Percentiles rank a stretch among this genome's conserved stretches.
phyloP scores from a whole-genome alignment of 495 filamentous ascomycete genomes.

The Penicillium cinerascens region DNA sequence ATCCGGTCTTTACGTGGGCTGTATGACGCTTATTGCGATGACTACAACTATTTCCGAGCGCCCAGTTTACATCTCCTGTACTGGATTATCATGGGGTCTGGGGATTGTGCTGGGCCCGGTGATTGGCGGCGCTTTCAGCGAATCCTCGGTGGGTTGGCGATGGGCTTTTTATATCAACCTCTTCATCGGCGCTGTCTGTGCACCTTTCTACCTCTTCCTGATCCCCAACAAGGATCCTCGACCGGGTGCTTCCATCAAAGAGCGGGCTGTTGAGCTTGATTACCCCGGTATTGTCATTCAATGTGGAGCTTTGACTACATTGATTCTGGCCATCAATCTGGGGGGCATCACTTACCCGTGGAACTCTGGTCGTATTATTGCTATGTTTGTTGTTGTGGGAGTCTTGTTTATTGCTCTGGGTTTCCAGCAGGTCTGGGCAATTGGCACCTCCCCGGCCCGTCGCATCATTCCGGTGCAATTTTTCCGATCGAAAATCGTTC shows the following conservation, averaged over 20 bases:
- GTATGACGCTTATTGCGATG: constrained; percentile 38
- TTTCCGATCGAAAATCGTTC: constrained; percentile 36
- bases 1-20: constrained; percentile 28
- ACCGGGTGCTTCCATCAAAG: neutral
- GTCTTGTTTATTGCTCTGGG: constrained; percentile 42
- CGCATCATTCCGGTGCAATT: constrained; percentile 53
- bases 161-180: constrained; percentile 19
- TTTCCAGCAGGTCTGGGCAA: too few relatives aligned
- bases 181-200: neutral
- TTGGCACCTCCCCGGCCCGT: too few relatives aligned
- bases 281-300: constrained; percentile 17
- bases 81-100: constrained; percentile 38
- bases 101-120: constrained; percentile 50
- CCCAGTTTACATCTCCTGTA: constrained; percentile 40
- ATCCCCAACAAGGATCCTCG: neutral
- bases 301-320: too few relatives aligned
- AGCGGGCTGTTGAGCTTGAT: constrained; percentile 2
- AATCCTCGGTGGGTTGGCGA: constrained; percentile 4
- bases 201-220: constrained; percentile 3
- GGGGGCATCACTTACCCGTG: constrained; percentile 25
- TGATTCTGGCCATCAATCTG: too few relatives aligned
- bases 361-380: constrained; percentile 47
- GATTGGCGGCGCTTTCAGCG: constrained; percentile 7
- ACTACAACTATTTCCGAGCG: constrained; percentile 42
- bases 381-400: constrained; percentile 44